These are phyloP conservation scores for Mycena vitilis DNA, from an alignment of 768 basidiomycete species.

Conservation along the genomic window DNA sequence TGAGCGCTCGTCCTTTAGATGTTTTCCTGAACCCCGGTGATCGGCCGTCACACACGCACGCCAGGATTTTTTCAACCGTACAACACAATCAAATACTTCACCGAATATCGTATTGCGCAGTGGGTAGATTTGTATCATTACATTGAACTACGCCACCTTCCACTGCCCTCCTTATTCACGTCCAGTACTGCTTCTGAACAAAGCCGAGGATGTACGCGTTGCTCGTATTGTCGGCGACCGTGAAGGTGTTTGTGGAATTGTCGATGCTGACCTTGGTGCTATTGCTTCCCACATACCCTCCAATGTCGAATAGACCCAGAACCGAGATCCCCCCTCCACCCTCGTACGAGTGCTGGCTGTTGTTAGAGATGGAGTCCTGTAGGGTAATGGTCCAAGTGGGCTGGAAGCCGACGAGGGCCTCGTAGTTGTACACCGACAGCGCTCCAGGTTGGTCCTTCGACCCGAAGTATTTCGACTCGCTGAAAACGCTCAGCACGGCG, in stretches of 20 bases:
- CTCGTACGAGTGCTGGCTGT: not conserved
- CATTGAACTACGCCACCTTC: too few species aligned
- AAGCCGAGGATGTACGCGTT: not conserved
- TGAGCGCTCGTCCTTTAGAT: too few species aligned
- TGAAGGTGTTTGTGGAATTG: not conserved
- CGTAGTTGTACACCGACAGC: not conserved
- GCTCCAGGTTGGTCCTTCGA: not conserved
- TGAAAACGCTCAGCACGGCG: not conserved
- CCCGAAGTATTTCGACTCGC: not conserved
- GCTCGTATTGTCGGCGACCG: not conserved
- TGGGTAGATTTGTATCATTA: too few species aligned
- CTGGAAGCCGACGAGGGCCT: constrained; percentile 8
- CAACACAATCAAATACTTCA: too few species aligned
- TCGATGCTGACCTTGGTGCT: not conserved
- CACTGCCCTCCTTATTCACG: too few species aligned
- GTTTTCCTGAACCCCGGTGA: too few species aligned
- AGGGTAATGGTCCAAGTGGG: constrained; percentile 9
- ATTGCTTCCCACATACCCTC: not conserved
- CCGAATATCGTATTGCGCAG: too few species aligned
- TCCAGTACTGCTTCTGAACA: not conserved
- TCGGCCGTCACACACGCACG: too few species aligned
- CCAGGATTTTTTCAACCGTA: too few species aligned
- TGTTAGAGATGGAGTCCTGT: not conserved
- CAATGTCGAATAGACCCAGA: not conserved
- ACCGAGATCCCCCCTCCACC: not conserved